These are phyloP conservation scores for Allium cepa DNA, from an alignment of 106 monocot species.

Conservation along the genomic window DNA sequence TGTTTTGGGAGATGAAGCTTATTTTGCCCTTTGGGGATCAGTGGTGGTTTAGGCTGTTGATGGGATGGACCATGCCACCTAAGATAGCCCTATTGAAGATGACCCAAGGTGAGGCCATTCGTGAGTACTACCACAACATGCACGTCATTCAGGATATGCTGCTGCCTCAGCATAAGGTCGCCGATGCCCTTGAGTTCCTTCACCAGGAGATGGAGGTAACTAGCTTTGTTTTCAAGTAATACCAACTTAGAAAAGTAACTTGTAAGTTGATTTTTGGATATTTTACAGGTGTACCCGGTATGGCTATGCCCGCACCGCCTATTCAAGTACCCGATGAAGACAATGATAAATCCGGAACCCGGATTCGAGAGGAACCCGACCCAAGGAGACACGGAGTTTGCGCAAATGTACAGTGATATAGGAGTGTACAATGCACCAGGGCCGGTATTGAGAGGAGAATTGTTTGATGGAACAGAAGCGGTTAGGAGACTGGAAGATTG, in stretches of 20 bases:
- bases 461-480: constrained; percentile 32
- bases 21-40: constrained; percentile 48
- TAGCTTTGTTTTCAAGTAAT: not conserved
- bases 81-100: constrained; percentile 50
- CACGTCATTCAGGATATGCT: constrained; percentile 56
- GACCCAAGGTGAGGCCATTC: constrained; percentile 45
- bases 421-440: constrained; percentile 44
- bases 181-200: constrained; percentile 42
- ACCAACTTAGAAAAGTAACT: not conserved
- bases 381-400: constrained; percentile 49
- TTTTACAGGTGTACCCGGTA: constrained; percentile 38
- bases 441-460: constrained; percentile 39
- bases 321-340: constrained; percentile 39
- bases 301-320: constrained; percentile 54
- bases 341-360: constrained; percentile 40
- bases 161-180: constrained; percentile 40
- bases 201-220: constrained; percentile 51
- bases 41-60: constrained; percentile 43
- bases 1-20: constrained; percentile 52
- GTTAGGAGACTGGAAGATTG: constrained; percentile 32
- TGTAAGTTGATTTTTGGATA: not conserved
- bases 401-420: constrained; percentile 48
- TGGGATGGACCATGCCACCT: constrained; percentile 53
- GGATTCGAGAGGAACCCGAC: constrained; percentile 37
- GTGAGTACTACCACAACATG: constrained; percentile 51